Percentiles rank a stretch among this genome's conserved stretches.
Conservation (phyloP, 257 asterid genomes). For the Coffea canephora region DNA sequence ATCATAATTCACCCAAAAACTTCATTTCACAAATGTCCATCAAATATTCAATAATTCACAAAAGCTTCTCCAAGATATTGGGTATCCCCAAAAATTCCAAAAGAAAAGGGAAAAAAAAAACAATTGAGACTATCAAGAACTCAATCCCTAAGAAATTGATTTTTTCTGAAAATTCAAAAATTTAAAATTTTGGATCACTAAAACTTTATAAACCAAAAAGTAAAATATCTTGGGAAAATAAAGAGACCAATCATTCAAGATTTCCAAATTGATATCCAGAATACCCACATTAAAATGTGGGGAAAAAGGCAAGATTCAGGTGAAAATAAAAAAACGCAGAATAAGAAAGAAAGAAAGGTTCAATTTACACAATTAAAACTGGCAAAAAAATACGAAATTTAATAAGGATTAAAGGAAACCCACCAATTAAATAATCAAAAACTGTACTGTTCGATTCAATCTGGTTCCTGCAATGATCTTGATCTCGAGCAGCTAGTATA, state of each 20-base stretch:
- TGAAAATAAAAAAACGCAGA: background rate
- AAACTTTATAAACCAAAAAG: too few species aligned
- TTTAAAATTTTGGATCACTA: too few species aligned
- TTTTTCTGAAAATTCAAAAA: background rate
- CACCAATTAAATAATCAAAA: slow-evolving; percentile 15
- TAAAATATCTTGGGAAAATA: too few species aligned
- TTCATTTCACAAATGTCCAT: background rate
- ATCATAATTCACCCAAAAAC: background rate
- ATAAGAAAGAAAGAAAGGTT: too few species aligned
- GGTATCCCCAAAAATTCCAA: background rate
- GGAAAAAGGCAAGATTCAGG: background rate
- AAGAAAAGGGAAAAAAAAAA: background rate
- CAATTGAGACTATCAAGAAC: background rate
- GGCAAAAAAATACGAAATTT: background rate
- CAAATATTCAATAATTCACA: background rate
- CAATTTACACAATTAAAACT: background rate
- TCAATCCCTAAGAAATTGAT: background rate
- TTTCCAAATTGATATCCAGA: background rate
- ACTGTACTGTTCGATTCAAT: slow-evolving; percentile 7
- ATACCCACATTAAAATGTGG: background rate
- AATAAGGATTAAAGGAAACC: background rate
- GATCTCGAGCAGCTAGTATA: slow-evolving; percentile 11
- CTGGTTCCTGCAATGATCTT: slow-evolving; percentile 19
- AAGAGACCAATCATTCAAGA: too few species aligned
- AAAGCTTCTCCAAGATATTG: background rate